Conservation (phyloP, 495 filamentous ascomycete genomes). For the Apiosordaria backusii region DNA sequence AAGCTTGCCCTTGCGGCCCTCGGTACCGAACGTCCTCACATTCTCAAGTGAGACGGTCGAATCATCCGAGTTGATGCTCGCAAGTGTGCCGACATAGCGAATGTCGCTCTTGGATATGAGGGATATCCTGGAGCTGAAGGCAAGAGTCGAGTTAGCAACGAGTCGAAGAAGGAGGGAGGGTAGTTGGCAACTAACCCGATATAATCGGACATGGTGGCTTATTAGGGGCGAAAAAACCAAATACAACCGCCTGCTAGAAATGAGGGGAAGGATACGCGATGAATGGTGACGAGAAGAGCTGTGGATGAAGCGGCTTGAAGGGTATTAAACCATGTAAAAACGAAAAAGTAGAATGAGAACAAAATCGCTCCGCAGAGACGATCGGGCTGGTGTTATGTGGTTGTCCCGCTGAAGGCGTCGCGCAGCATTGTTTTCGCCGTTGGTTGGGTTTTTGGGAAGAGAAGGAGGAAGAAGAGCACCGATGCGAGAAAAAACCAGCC, state of each 20-base stretch:
- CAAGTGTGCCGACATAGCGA: constrained; percentile 90
- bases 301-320: not conserved
- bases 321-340: constrained; percentile 13
- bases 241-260: constrained; percentile 11
- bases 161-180: constrained; percentile 1
- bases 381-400: constrained; percentile 7
- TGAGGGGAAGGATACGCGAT: not conserved
- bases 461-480: constrained; percentile 18
- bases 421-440: constrained; percentile 18
- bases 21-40: constrained; percentile 88
- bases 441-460: constrained; percentile 17
- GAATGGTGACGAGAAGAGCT: not conserved
- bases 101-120: constrained; percentile 98
- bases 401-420: constrained; percentile 9
- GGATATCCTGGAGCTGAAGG: constrained; percentile 66
- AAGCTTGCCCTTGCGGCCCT: constrained; percentile 75
- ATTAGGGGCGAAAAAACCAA: constrained; percentile 7
- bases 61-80: constrained; percentile 96
- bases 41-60: constrained; percentile 95
- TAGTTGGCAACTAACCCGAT: constrained; percentile 39
- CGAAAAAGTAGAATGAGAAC: constrained; percentile 9
- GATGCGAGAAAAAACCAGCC: constrained; percentile 13
- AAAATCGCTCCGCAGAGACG: constrained; percentile 15
- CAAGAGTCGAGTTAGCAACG: constrained; percentile 25
- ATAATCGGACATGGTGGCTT: constrained; percentile 48